Evolutionary conservation across 768 basidiomycete species (phyloP).

Genomic region (Boletus barrowsii): DNA sequence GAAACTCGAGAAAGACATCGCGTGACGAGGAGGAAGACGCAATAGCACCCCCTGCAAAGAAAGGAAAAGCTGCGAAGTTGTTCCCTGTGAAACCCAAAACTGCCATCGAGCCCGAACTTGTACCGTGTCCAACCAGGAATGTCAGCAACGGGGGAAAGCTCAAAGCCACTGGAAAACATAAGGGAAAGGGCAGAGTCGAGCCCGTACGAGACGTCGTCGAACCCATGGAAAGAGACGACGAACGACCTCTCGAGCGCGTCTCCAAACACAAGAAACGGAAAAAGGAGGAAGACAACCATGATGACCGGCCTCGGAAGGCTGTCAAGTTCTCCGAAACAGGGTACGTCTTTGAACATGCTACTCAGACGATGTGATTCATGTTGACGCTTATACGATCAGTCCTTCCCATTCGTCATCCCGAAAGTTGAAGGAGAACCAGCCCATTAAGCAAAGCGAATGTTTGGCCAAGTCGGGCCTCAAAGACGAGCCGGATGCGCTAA

Average conservation of each 20-base stretch:
- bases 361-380: no score
- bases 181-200: background rate
- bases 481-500: background rate
- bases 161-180: background rate
- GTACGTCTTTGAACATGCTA: slow-evolving; percentile 9
- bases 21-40: slow-evolving; percentile 2
- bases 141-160: background rate
- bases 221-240: background rate
- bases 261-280: slow-evolving; percentile 18
- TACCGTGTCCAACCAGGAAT: background rate
- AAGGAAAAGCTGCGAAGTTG: slow-evolving; percentile 4
- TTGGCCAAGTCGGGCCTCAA: background rate
- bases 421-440: slow-evolving; percentile 36
- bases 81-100: background rate
- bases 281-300: slow-evolving; percentile 18
- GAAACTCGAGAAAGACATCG: background rate
- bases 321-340: slow-evolving; percentile 11
- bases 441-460: background rate
- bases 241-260: background rate
- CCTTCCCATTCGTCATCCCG: slow-evolving; percentile 19
- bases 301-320: slow-evolving; percentile 24
- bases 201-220: background rate
- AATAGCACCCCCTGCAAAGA: slow-evolving; percentile 12
- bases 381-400: slow-evolving; percentile 1
- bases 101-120: background rate